These are phyloP conservation scores for Yamadazyma takamatsuzukensis DNA, from an alignment of 805 yeast genomes.

Conservation along the genomic window DNA sequence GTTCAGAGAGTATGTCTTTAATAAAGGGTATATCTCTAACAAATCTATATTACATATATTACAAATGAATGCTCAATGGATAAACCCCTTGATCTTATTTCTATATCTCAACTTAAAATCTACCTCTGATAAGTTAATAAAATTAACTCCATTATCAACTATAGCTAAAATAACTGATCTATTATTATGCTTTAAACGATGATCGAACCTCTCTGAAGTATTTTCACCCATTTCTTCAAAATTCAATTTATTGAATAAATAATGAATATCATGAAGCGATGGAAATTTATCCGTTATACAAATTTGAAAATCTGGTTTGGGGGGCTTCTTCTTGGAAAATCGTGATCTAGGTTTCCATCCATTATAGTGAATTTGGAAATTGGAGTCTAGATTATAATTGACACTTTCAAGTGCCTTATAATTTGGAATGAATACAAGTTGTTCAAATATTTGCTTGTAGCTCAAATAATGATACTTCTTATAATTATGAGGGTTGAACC, in stretches of 20 bases:
- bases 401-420: conserved; percentile 6
- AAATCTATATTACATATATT: too few relatives aligned
- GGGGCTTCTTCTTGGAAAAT: conserved; percentile 69
- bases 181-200: conserved; percentile 41
- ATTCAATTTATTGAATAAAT: conserved; percentile 19
- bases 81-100: conserved; percentile 1
- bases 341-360: conserved; percentile 81
- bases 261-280: conserved; percentile 36
- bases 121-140: conserved; percentile 49
- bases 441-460: conserved; percentile 13
- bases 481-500: conserved; percentile 1
- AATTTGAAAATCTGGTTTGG: conserved; percentile 71
- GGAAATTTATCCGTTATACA: conserved; percentile 54
- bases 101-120: conserved; percentile 37
- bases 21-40: too few relatives aligned
- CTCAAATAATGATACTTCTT: conserved; percentile 16
- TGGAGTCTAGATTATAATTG: conserved; percentile 8
- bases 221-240: conserved; percentile 2
- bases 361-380: conserved; percentile 46
- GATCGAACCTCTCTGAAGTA: conserved; percentile 27
- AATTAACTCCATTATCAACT: conserved; percentile 74
- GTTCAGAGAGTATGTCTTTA: too few relatives aligned
- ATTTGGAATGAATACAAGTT: conserved; percentile 6
- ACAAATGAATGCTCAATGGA: too few relatives aligned
- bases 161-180: conserved; percentile 60